Base-by-base conservation (phyloP, 2,329 filamentous ascomycete species). In the Aplosporella prunicola region DNA sequence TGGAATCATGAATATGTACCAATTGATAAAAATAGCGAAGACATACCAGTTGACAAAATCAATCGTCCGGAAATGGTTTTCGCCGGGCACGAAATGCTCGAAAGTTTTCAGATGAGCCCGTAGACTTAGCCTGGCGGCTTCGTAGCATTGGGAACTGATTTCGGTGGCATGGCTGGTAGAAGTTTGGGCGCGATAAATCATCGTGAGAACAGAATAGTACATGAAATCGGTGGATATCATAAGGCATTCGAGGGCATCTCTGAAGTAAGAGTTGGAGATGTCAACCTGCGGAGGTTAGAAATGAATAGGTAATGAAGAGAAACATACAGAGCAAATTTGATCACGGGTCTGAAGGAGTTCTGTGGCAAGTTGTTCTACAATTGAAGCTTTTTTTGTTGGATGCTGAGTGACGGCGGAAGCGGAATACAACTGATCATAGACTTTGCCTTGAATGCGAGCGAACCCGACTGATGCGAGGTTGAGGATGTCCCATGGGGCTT, bases 401-500 rank as follows among this genome's bases (percentile, higher is more conserved):
- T n/a, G n/a, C n/a, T n/a, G n/a, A n/a, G n/a, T n/a, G n/a, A n/a
- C n/a, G n/a, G n/a, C n/a, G n/a, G n/a, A n/a, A n/a, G n/a, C n/a
- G 10, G 34, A 36, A 18, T 58, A 62, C 2, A 62, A 47, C 31
- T 51, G 52, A 29, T 62, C 56, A 34, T 62, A 62, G 2, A 48
- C 50, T 31, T 50, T 46, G 2, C 58, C 57, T 41, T 60, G 56
- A 2, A 60, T 48, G 14, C 49, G 47, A 5, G 53, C 51, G 9
- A 58, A 46, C 24, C 53, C 54, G 35, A 58, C 48, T 52, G 57
- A 60, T 28, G 11, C 46, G 42, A 25, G 49, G 15, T 9, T 16
- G 16, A 30, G 39, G 22, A 20, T 14, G n/a, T 18, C 35, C 26
- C 26, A 33, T 22, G 26, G 13, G 2, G 10, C 18, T 9, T 17